Conservation (phyloP, 2,329 filamentous ascomycete species). For the Diaporthe aspalathi region DNA sequence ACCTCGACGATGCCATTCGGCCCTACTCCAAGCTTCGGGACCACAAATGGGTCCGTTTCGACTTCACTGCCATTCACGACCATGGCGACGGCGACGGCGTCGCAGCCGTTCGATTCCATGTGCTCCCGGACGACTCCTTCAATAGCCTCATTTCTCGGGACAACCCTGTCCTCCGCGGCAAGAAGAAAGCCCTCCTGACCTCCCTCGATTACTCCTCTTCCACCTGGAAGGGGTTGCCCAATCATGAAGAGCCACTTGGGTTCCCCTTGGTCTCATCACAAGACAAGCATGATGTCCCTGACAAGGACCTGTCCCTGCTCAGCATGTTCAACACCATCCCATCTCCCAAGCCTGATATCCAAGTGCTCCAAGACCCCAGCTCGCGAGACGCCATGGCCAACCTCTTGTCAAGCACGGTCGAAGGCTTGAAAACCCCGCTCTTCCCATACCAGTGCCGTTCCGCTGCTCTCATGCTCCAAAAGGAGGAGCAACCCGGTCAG, state of each 20-base stretch:
- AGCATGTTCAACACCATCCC: slow-evolving; percentile 79
- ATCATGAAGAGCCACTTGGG: neutral
- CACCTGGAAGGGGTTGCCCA: slow-evolving; percentile 65
- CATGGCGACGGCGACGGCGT: neutral
- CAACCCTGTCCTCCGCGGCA: slow-evolving; percentile 62
- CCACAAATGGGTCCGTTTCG: slow-evolving; percentile 10
- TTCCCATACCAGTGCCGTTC: slow-evolving; percentile 86
- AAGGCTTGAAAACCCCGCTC: slow-evolving; percentile 72
- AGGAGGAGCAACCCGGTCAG: slow-evolving; percentile 74
- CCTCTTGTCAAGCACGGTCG: slow-evolving; percentile 64
- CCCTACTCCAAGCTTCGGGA: slow-evolving; percentile 16
- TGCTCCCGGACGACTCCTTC: slow-evolving; percentile 9
- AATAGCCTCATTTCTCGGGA: slow-evolving; percentile 68
- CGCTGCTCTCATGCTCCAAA: slow-evolving; percentile 84
- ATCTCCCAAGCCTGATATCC: slow-evolving; percentile 71
- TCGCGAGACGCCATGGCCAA: slow-evolving; percentile 64
- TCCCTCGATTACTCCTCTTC: slow-evolving; percentile 65
- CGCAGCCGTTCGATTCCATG: neutral
- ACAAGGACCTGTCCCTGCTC: slow-evolving; percentile 67
- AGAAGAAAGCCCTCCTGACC: slow-evolving; percentile 61
- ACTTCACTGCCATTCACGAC: neutral
- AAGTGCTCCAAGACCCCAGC: slow-evolving; percentile 60
- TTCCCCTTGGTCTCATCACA: slow-evolving; percentile 44
- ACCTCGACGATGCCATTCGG: neutral
- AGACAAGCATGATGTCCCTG: slow-evolving; percentile 48